A percentile compares a stretch with the other conserved stretches of the same genome.
Evolutionary conservation across 2,329 filamentous ascomycete genomes (phyloP).

Genomic region (Zymoseptoria ardabiliae): DNA sequence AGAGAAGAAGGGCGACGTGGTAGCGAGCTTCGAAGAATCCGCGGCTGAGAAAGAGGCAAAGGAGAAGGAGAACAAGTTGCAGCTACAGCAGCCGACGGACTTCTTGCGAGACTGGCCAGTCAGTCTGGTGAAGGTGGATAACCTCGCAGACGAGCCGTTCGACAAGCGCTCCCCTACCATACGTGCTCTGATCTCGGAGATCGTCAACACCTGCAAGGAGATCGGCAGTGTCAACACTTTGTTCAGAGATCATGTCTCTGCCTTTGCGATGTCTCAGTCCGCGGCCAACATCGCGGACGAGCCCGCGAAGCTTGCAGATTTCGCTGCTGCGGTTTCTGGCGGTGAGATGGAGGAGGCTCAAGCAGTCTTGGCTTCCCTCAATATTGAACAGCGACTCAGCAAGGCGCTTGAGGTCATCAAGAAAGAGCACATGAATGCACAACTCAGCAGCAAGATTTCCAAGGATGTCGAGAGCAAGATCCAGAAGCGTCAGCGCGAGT

Average conservation of each 20-base stretch:
- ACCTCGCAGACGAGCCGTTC: slow-evolving; percentile 78
- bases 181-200: slow-evolving; percentile 89
- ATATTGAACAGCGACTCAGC: slow-evolving; percentile 85
- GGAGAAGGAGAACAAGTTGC: slow-evolving; percentile 28
- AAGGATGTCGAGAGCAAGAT: slow-evolving; percentile 98
- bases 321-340: slow-evolving; percentile 91
- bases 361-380: slow-evolving; percentile 78
- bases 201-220: slow-evolving; percentile 98
- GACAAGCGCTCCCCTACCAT: slow-evolving; percentile 87
- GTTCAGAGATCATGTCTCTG: slow-evolving; percentile 95
- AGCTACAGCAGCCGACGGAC: slow-evolving; percentile 67
- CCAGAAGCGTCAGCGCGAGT: slow-evolving; percentile 92
- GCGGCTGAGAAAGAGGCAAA: slow-evolving; percentile 47
- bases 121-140: slow-evolving; percentile 91
- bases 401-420: slow-evolving; percentile 90
- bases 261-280: slow-evolving; percentile 91
- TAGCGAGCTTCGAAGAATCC: slow-evolving; percentile 91
- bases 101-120: slow-evolving; percentile 89
- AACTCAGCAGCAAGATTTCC: slow-evolving; percentile 92
- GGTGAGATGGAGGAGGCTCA: slow-evolving; percentile 89
- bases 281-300: slow-evolving; percentile 93
- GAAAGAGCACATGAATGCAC: slow-evolving; percentile 97
- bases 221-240: slow-evolving; percentile 88
- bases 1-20: slow-evolving; percentile 84
- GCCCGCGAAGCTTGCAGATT: slow-evolving; percentile 90